Evolutionary conservation across 1,284 basidiomycete species (phyloP).

Genomic region (Boletellus sp.): DNA sequence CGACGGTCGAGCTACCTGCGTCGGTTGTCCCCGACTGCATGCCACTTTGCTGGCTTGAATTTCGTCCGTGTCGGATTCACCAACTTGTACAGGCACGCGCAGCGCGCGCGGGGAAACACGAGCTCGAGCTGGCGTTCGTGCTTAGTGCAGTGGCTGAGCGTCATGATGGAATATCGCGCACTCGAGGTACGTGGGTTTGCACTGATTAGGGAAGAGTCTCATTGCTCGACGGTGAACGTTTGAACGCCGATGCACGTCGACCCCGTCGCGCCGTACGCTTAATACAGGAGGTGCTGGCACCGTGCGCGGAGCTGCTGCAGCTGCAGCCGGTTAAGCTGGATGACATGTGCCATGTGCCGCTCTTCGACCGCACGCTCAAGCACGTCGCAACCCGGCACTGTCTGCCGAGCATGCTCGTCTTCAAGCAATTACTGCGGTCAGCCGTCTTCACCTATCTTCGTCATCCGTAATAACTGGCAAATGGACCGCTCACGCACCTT

Average conservation of each 20-base stretch:
- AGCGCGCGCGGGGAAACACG: conserved; percentile 20
- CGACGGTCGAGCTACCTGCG: no score
- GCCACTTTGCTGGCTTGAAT: conserved; percentile 25
- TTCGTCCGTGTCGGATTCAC: conserved; percentile 35
- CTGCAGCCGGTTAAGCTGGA: conserved; percentile 11
- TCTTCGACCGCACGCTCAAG: conserved; percentile 19
- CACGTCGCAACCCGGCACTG: conserved; percentile 18
- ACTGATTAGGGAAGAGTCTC: no score
- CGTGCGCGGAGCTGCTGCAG: conserved; percentile 13
- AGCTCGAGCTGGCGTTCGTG: no score
- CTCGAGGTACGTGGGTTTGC: conserved; percentile 19
- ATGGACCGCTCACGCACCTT: not conserved
- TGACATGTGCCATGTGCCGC: conserved; percentile 20
- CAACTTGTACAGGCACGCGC: conserved; percentile 35
- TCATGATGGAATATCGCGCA: conserved; percentile 9
- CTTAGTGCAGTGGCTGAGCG: conserved; percentile 30
- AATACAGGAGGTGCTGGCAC: conserved; percentile 18
- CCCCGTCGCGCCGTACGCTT: not conserved
- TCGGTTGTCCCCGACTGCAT: no score
- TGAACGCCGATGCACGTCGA: no score
- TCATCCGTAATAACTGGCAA: not conserved
- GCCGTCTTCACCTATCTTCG: not conserved
- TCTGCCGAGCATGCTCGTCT: conserved; percentile 21
- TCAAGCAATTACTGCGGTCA: conserved; percentile 26
- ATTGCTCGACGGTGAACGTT: conserved; percentile 1